Conservation (phyloP, 2,329 filamentous ascomycete genomes). For the Verticillium nonalfalfae region DNA sequence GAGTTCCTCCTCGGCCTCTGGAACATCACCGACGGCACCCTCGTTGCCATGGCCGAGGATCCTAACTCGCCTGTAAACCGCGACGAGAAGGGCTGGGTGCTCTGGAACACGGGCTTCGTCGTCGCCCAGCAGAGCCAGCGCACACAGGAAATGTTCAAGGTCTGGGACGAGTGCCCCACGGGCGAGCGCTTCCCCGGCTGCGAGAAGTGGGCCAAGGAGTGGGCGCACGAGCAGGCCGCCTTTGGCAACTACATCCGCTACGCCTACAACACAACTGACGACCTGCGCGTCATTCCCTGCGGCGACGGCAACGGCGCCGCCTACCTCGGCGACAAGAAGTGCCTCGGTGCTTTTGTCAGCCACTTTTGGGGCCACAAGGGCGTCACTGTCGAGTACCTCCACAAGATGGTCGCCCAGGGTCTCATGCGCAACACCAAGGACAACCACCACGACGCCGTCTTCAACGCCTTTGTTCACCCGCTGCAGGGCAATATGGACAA, state of each 20-base stretch:
- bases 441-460: background rate
- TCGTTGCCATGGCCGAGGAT: constrained; percentile 38
- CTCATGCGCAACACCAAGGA: background rate
- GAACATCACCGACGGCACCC: constrained; percentile 29
- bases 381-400: constrained; percentile 9
- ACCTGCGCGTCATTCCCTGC: constrained; percentile 14
- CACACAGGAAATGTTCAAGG: constrained; percentile 9
- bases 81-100: constrained; percentile 24
- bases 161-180: constrained; percentile 10
- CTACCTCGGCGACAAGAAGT: constrained; percentile 14
- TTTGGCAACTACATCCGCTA: constrained; percentile 18
- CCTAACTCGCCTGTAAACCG: constrained; percentile 29
- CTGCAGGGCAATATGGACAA: constrained; percentile 12
- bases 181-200: constrained; percentile 12
- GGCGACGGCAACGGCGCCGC: constrained; percentile 18
- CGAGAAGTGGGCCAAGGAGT: constrained; percentile 14
- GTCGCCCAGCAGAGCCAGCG: constrained; percentile 24
- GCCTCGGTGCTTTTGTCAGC: constrained; percentile 16
- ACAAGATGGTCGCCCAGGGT: constrained; percentile 10
- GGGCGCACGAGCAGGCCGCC: constrained; percentile 21
- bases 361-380: constrained; percentile 18
- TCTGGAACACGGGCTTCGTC: constrained; percentile 36
- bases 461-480: constrained; percentile 6
- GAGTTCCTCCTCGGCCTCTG: constrained; percentile 43
- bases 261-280: constrained; percentile 14